Base-by-base conservation (phyloP, 179 eudicot genomes). In the Vitellaria paradoxa region DNA sequence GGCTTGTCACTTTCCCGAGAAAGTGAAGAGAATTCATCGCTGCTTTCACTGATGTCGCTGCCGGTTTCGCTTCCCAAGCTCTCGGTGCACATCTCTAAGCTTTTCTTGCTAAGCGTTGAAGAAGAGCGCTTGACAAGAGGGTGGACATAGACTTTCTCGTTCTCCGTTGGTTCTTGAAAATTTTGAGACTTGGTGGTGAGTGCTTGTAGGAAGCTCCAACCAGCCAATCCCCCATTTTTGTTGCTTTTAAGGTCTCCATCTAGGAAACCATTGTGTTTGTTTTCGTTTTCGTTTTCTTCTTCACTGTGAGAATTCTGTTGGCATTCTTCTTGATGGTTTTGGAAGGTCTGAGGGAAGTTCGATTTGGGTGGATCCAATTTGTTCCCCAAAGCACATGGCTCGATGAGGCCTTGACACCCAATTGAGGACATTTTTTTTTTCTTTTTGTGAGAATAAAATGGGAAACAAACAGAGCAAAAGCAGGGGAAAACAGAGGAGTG, bases 71-170 rank as follows among this genome's bases (percentile, higher is more conserved):
- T 84, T 2, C 97, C 97, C 61, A 92, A 79, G 68, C 91, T 88
- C 74, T 92, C 94, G 0, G 97, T 92, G 80, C 97, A 92, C 94
- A 92, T 92, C 67, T 89, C 92, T 42, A 92, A 78, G 88, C 94
- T 86, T 68, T 83, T 86, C 59, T 73, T 76, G 79, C 90, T 89
- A 9, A 90, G 84, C 10, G 74, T 23, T 15, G 85, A 79, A 13
- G 83, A 57, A 5, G 85, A 78, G 56, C 69, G 75, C 79, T 78
- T 87, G 0, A 8, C 80, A 6, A 85, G 78, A 2, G 97, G 94
- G 77, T 88, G 92, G 37, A 90, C 82, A 50, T 87, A 92, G 70
- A 77, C 78, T 61, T 76, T 42, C 8, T 80, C 84, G 9, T 26
- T 75, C 7, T 87, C 81, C 0, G 55, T 26, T 75, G 24, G 64